These are phyloP conservation scores for Coemansia sp. DNA, from an alignment of 192 early-diverging fungal species.

Conservation along the genomic window DNA sequence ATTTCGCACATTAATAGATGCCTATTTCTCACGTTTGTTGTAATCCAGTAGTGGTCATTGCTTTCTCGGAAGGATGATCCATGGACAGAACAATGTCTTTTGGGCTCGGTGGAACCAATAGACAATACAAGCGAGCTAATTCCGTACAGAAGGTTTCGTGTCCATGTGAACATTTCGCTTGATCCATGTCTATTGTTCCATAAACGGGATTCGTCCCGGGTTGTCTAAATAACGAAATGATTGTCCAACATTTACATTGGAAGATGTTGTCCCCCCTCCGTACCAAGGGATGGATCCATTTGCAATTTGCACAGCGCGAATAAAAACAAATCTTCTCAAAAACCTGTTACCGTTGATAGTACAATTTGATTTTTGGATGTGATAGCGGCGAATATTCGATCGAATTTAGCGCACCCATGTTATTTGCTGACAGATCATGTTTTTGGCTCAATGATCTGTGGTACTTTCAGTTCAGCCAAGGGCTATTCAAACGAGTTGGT, in stretches of 20 bases:
- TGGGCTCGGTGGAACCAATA: constrained; percentile 6
- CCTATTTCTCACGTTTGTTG: no score
- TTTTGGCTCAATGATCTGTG: background rate
- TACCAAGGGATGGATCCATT: background rate
- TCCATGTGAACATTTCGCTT: constrained; percentile 5
- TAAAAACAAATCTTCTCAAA: background rate
- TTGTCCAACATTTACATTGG: background rate
- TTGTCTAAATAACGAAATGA: background rate
- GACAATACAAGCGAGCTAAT: background rate
- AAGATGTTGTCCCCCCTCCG: background rate
- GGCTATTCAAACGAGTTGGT: no score
- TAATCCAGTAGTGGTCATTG: background rate
- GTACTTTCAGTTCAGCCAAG: no score
- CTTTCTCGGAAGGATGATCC: background rate
- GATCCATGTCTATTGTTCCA: background rate
- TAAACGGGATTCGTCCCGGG: background rate
- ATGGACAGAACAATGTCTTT: background rate
- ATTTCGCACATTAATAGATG: background rate
- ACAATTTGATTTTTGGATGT: no score
- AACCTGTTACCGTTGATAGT: background rate
- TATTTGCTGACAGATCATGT: background rate
- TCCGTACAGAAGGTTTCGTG: background rate
- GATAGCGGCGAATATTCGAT: constrained; percentile 3
- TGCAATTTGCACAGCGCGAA: background rate
- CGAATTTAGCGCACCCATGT: background rate